Evolutionary conservation across 768 basidiomycete genomes (phyloP).

Genomic region (Pleurotus citrinopileatus): DNA sequence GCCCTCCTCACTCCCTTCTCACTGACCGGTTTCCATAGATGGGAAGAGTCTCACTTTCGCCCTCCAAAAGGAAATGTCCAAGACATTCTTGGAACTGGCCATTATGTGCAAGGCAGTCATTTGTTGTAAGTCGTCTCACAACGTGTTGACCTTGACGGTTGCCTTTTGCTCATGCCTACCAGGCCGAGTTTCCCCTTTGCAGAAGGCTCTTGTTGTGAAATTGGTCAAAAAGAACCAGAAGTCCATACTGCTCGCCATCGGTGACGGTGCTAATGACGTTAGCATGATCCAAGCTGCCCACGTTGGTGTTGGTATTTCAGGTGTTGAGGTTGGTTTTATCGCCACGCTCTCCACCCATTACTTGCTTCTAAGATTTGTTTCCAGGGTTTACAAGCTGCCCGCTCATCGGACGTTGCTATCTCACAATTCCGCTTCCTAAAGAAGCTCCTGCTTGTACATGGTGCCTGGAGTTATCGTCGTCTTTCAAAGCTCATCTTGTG

Average conservation of each 20-base stretch:
- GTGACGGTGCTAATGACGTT: constrained; percentile 97
- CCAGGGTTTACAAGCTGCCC: constrained; percentile 95
- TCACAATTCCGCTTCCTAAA: constrained; percentile 96
- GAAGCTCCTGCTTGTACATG: constrained; percentile 94
- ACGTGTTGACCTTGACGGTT: background rate
- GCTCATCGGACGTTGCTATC: constrained; percentile 96
- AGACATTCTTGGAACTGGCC: constrained; percentile 89
- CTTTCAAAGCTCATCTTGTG: constrained; percentile 95
- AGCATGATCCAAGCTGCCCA: constrained; percentile 99
- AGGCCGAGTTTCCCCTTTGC: constrained; percentile 97
- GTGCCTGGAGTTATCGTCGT: constrained; percentile 97
- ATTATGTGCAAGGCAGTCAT: constrained; percentile 99
- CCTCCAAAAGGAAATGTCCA: constrained; percentile 88
- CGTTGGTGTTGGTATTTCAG: constrained; percentile 96
- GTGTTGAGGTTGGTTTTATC: constrained; percentile 70
- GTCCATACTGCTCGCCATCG: constrained; percentile 92
- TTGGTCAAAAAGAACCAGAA: constrained; percentile 98
- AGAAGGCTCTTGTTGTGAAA: constrained; percentile 97
- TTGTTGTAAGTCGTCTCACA: constrained; percentile 75
- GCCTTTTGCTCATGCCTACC: constrained; percentile 10
- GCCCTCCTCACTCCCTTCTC: background rate
- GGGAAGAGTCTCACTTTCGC: constrained; percentile 94
- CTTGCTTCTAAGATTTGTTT: background rate
- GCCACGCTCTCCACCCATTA: background rate
- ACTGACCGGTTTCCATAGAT: constrained; percentile 44